phyloP scores from a whole-genome alignment of 2,329 filamentous ascomycete species.

The Aschersonia sp. region DNA sequence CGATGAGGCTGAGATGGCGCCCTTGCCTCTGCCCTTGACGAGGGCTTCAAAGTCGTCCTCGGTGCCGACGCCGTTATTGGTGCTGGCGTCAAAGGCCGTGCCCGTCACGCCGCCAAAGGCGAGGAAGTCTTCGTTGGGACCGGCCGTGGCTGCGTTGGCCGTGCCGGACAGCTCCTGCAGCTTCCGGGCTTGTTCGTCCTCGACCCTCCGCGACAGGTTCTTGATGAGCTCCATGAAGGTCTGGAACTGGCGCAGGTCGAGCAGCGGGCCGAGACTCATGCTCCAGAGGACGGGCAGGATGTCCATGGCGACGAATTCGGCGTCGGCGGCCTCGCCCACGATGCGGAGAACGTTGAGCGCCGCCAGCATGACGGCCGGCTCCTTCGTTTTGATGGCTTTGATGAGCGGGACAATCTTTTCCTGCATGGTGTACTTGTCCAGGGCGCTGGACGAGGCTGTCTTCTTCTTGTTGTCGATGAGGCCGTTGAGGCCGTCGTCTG shows the following conservation, averaged over 20 bases:
- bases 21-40: slow-evolving; percentile 52
- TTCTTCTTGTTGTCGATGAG: slow-evolving; percentile 46
- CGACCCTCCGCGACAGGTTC: slow-evolving; percentile 61
- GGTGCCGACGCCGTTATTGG: slow-evolving; percentile 30
- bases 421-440: slow-evolving; percentile 97
- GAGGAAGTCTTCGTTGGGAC: slow-evolving; percentile 51
- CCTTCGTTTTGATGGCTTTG: slow-evolving; percentile 91
- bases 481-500: slow-evolving; percentile 55
- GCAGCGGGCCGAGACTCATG: slow-evolving; percentile 79
- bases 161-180: slow-evolving; percentile 66
- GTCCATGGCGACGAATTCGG: slow-evolving; percentile 85
- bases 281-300: slow-evolving; percentile 80
- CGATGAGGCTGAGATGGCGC: slow-evolving; percentile 15
- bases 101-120: slow-evolving; percentile 56
- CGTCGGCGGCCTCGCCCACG: slow-evolving; percentile 68
- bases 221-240: slow-evolving; percentile 84
- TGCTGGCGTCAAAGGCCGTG: slow-evolving; percentile 31
- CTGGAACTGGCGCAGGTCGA: slow-evolving; percentile 80
- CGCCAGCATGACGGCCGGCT: slow-evolving; percentile 94
- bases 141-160: slow-evolving; percentile 32
- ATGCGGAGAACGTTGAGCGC: slow-evolving; percentile 73
- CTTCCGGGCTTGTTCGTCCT: slow-evolving; percentile 79
- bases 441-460: slow-evolving; percentile 55
- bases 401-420: slow-evolving; percentile 90
- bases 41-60: slow-evolving; percentile 77